Conservation (phyloP, 495 filamentous ascomycete genomes). For the Neurospora terricola region DNA sequence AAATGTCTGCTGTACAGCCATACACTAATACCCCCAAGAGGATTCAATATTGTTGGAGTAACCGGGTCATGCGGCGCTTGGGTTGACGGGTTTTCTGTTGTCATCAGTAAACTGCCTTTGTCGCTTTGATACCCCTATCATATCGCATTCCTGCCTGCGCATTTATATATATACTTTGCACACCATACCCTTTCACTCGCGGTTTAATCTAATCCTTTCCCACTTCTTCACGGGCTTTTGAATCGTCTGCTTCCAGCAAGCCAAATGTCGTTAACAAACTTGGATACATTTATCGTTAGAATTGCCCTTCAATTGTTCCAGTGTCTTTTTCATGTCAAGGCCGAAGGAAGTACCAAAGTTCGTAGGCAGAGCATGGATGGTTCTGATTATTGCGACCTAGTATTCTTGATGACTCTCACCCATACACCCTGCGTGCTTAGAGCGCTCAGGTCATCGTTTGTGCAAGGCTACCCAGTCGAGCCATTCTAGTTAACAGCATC, state of each 20-base stretch:
- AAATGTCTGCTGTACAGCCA: slow-evolving; percentile 43
- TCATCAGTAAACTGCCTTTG: slow-evolving; percentile 51
- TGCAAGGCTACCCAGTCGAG: neutral
- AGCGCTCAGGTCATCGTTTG: neutral
- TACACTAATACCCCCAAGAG: slow-evolving; percentile 80
- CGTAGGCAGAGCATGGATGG: neutral
- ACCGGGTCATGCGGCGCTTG: slow-evolving; percentile 73
- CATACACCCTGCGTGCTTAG: neutral
- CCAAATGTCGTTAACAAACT: neutral
- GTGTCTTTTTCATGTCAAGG: neutral
- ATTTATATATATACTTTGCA: neutral
- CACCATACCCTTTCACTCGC: neutral
- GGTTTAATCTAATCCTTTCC: neutral
- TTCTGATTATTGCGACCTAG: neutral
- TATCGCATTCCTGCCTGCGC: neutral
- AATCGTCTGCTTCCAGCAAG: neutral
- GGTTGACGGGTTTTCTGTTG: slow-evolving; percentile 82
- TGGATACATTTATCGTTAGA: neutral
- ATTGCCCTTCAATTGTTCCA: neutral
- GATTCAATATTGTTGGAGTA: slow-evolving; percentile 80
- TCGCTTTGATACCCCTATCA: neutral
- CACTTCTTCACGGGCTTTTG: neutral
- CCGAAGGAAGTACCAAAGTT: neutral
- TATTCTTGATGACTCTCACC: neutral
- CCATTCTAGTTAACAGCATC: neutral